A percentile compares a stretch with the other conserved stretches of the same genome.
Evolutionary conservation across 108 stramenopile genomes (phyloP).

Genomic region (Nitzschia sp.): DNA sequence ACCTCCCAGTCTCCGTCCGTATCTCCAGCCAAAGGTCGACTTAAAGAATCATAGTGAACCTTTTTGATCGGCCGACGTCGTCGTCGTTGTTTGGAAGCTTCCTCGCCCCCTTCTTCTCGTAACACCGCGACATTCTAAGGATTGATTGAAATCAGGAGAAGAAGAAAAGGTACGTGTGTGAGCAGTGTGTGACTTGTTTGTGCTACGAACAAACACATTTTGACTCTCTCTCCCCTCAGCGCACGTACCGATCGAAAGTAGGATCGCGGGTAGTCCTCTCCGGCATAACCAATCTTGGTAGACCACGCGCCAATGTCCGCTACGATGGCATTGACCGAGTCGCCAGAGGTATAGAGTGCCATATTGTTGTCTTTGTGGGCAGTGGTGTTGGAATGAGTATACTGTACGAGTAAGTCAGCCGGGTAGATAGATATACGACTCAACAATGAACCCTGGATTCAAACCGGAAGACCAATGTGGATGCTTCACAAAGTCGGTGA

Average conservation of each 20-base stretch:
- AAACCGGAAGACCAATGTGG: too few species aligned
- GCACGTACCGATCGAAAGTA: slow-evolving; percentile 76
- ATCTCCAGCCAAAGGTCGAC: slow-evolving; percentile 38
- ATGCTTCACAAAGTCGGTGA: too few species aligned
- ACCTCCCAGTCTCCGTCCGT: slow-evolving; percentile 63
- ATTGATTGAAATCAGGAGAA: neutral
- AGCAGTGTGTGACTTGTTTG: neutral
- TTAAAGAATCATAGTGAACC: slow-evolving; percentile 57
- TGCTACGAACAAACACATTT: too few species aligned
- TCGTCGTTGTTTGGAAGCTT: neutral
- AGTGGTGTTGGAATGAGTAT: too few species aligned
- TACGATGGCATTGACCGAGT: slow-evolving; percentile 65
- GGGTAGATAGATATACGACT: too few species aligned
- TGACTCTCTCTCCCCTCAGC: neutral
- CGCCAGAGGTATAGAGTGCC: slow-evolving; percentile 38
- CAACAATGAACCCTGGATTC: too few species aligned
- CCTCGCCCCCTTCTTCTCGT: slow-evolving; percentile 26
- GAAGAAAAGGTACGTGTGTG: slow-evolving; percentile 2
- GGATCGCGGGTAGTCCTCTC: slow-evolving; percentile 87
- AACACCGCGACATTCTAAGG: slow-evolving; percentile 47
- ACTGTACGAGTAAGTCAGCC: too few species aligned
- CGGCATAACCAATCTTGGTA: slow-evolving; percentile 94
- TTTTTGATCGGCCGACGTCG: slow-evolving; percentile 31
- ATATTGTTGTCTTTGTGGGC: too few species aligned
- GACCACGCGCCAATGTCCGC: slow-evolving; percentile 89